Conservation (phyloP, 345 rosid species). For the Lepidium sativum region DNA sequence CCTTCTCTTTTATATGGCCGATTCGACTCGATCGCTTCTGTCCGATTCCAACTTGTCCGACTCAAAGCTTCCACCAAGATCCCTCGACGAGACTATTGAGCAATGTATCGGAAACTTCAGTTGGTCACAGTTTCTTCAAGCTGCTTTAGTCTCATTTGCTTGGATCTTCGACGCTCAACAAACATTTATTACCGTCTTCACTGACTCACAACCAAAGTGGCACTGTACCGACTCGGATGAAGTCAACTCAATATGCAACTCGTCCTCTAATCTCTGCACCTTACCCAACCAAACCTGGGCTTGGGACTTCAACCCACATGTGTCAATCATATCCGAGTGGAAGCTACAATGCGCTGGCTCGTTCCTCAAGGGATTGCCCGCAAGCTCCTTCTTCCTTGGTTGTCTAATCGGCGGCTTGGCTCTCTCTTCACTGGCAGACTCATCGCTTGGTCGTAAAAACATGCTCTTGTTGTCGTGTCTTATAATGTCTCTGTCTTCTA, state of each 20-base stretch:
- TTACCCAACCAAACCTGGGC: slow-evolving; percentile 36
- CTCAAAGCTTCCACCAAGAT: slow-evolving; percentile 3
- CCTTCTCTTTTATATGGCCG: slow-evolving; percentile 1
- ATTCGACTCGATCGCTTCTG: slow-evolving; percentile 28
- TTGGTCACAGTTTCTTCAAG: slow-evolving; percentile 39
- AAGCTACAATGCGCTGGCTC: slow-evolving; percentile 41
- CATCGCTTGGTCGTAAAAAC: slow-evolving; percentile 55
- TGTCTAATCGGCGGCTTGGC: slow-evolving; percentile 43
- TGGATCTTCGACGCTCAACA: slow-evolving; percentile 60
- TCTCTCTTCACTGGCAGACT: slow-evolving; percentile 46
- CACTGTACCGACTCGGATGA: slow-evolving; percentile 31
- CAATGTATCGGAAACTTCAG: slow-evolving; percentile 38
- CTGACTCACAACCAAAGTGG: slow-evolving; percentile 51
- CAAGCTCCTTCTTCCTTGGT: slow-evolving; percentile 53
- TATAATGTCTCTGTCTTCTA: slow-evolving; percentile 34
- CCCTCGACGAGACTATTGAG: slow-evolving; percentile 41
- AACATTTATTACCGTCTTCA: slow-evolving; percentile 49
- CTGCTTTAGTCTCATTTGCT: slow-evolving; percentile 43
- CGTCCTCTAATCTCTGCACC: slow-evolving; percentile 26
- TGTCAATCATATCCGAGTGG: slow-evolving; percentile 48
- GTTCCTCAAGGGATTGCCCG: slow-evolving; percentile 40
- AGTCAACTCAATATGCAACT: slow-evolving; percentile 11
- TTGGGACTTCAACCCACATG: slow-evolving; percentile 34
- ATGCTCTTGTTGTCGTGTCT: slow-evolving; percentile 40
- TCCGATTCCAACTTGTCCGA: slow-evolving; percentile 7